Evolutionary conservation across 176 grass and related monocot genomes (phyloP), one percentile per base, ranked within the genome.

Genomic region (Triticum urartu): DNA sequence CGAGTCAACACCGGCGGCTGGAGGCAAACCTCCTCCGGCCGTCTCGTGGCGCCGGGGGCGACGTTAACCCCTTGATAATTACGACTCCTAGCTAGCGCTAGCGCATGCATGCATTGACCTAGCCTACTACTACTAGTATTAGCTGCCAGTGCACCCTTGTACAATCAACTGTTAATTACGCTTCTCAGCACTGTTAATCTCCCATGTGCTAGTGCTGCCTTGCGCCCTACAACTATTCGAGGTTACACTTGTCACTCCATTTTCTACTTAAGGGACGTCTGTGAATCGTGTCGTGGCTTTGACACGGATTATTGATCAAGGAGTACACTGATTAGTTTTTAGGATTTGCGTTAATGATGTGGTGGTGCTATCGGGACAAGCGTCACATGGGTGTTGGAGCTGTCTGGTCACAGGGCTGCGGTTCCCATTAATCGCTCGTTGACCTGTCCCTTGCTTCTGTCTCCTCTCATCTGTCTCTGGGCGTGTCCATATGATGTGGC

Each of bases 391-490:
- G 63, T 30, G 60, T 48, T 61, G 88, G 68, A 25, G 9, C 3
- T 89, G 83, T 81, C 60, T 5, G 68, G 48, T 11, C 3, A 72
- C 81, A 47, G 6, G 48, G 3, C 45, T 5, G 62, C 9, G 39
- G 32, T 79, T 83, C 38, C 67, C 83, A 69, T 81, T 89, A 89
- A 89, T 85, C 65, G 73, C 73, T 54, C 45, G 73, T 76, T 76
- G 73, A 76, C 73, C 73, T 76, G 73, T 76, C 45, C 45, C 73
- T 76, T 54, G 45, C 73, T 15, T 20, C 0, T 76, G 73, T 76
- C 56, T 40, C 56, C 34, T 63, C 34, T 79, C 67, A 20, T 62
- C 33, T 74, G 10, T 26, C 22, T 20, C 13, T 28, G 12, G 78
- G 7, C 3, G 39, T 73, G 78, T 74, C 39, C 5, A 28, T 15